Base-by-base conservation (phyloP, 129 eudicot genomes). In the Saussurea involucrata region DNA sequence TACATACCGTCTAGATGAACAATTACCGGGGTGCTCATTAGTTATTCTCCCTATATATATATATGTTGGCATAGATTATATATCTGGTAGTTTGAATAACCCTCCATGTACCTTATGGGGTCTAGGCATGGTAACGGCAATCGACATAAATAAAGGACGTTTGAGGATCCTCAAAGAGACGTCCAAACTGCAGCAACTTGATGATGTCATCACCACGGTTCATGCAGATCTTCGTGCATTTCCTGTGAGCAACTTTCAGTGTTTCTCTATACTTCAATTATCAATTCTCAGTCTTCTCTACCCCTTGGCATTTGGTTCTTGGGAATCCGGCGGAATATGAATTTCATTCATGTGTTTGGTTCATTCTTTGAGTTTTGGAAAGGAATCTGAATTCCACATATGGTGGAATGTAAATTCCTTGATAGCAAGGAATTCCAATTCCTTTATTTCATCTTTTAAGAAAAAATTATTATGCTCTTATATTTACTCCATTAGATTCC, bases 121-220 rank as follows among this genome's bases (percentile, higher is more conserved):
- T 81, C 42, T 80, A 93, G 98, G 98, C 72, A 87, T 68, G 89
- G 83, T 93, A 78, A 77, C 85, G 79, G 97, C 98, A 73, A 79
- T 93, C 68, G 98, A 93, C 82, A 76, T 93, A 76, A 93, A 93
- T 63, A 67, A 90, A 85, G 98, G 98, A 69, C 95, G 98, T 9
- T 74, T 93, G 71, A 87, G 98, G 85, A 93, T 93, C 79, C 92
- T 93, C 13, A 74, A 83, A 74, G 95, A 90, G 83, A 84, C 98
- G 4, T 97, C 98, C 74, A 84, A 90, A 80, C 57, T 87, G 86
- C 98, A 93, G 55, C 70, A 82, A 81, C 86, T 89, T 81, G 81
- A 83, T 82, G 63, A 84, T 69, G 86, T 93, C 79, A 76, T 93
- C 83, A 85, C 89, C 60, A 82, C 90, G 17, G 66, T 89, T 42